Evolutionary conservation across 2,329 filamentous ascomycete genomes (phyloP).

Genomic region (Aspergillus flavus): DNA sequence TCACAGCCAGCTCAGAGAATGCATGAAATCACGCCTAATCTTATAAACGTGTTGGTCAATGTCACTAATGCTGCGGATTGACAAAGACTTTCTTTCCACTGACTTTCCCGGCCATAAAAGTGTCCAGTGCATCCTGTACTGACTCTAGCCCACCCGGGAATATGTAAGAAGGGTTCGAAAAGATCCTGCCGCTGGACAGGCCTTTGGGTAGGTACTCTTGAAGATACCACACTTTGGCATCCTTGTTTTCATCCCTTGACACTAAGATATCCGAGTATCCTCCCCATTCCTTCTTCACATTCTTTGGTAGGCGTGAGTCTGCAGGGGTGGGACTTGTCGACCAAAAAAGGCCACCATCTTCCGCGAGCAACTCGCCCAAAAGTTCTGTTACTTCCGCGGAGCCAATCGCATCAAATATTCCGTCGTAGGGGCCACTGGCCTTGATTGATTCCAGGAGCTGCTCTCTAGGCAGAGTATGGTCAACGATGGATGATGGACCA

Average conservation of each 20-base stretch:
- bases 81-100: background rate
- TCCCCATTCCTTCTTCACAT: background rate
- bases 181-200: background rate
- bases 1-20: no score
- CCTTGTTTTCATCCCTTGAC: background rate
- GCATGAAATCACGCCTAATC: background rate
- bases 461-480: conserved; percentile 13
- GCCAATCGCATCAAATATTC: conserved; percentile 7
- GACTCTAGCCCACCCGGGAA: background rate
- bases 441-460: conserved; percentile 1
- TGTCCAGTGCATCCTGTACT: background rate
- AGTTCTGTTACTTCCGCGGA: background rate
- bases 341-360: conserved; percentile 3
- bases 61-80: background rate
- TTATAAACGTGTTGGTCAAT: background rate
- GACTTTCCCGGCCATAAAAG: background rate
- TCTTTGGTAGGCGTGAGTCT: background rate
- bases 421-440: conserved; percentile 12
- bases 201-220: background rate
- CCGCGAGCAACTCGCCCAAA: conserved; percentile 7
- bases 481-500: conserved; percentile 13
- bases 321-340: background rate
- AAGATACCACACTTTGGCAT: background rate
- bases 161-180: background rate
- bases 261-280: background rate